Evolutionary conservation across 75 land plant genomes (phyloP).

Genomic region (Picea sitchensis): DNA sequence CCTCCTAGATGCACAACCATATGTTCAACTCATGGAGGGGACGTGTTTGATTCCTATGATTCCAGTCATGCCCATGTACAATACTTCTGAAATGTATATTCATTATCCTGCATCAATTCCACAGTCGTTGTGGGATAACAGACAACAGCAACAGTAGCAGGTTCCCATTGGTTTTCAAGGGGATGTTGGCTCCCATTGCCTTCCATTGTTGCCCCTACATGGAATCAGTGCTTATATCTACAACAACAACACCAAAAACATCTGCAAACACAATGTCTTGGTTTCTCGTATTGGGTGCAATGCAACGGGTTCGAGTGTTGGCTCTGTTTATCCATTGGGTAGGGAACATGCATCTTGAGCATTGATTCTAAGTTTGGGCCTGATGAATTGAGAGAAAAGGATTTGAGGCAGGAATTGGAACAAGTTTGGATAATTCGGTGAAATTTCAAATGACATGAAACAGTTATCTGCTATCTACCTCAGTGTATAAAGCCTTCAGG

Average conservation of each 20-base stretch:
- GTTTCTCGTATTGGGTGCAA: conserved; percentile 9
- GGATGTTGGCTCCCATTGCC: neutral
- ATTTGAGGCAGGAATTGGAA: conserved; percentile 55
- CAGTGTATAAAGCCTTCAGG: too few species aligned
- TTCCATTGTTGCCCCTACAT: neutral
- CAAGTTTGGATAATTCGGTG: too few species aligned
- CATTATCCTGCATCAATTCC: conserved; percentile 1
- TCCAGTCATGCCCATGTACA: conserved; percentile 1
- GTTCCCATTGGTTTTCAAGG: too few species aligned
- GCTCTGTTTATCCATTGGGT: neutral
- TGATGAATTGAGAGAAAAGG: conserved; percentile 30
- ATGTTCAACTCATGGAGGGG: neutral
- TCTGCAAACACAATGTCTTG: conserved; percentile 3
- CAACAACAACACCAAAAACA: neutral
- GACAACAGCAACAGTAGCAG: too few species aligned
- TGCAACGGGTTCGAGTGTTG: neutral
- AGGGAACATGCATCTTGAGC: too few species aligned
- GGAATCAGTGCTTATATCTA: neutral
- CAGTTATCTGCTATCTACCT: too few species aligned
- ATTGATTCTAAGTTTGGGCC: conserved; percentile 67
- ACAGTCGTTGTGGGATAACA: too few species aligned
- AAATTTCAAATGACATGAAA: too few species aligned
- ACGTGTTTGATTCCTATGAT: neutral
- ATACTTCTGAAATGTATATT: neutral
- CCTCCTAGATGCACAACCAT: neutral